phyloP scores from a whole-genome alignment of 441 rosid species.

The Geranium incanum region DNA sequence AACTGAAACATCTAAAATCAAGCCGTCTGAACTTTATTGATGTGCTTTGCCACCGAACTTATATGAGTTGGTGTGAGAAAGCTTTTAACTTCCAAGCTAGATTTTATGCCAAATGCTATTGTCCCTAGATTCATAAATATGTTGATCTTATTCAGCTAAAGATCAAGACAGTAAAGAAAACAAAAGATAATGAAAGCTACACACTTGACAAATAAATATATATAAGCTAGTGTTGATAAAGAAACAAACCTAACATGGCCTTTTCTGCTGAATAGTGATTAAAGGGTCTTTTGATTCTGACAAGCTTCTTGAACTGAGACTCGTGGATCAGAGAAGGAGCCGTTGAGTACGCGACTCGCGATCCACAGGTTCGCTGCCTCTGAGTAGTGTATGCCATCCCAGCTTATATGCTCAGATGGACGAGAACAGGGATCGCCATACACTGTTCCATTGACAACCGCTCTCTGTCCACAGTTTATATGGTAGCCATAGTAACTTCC shows the following conservation, averaged over 20 bases:
- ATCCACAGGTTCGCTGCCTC: conserved; percentile 51
- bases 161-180: not conserved
- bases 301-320: conserved; percentile 34
- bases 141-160: not conserved
- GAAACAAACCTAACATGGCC: conserved; percentile 4
- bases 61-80: not conserved
- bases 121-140: not conserved
- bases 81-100: not conserved
- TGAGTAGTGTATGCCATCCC: conserved; percentile 71
- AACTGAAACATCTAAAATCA: conserved; percentile 3
- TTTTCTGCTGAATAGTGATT: too few species aligned
- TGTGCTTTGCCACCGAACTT: not conserved
- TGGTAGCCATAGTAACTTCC: conserved; percentile 50
- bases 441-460: conserved; percentile 48
- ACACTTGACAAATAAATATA: too few species aligned
- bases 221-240: not conserved
- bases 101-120: not conserved
- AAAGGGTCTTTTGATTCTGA: conserved; percentile 12
- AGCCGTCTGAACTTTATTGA: not conserved
- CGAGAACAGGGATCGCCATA: conserved; percentile 47
- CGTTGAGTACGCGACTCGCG: conserved; percentile 39
- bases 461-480: conserved; percentile 49
- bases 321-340: conserved; percentile 46
- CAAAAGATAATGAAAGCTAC: not conserved
- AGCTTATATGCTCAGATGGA: conserved; percentile 48